Evolutionary conservation across 208 protist genomes (phyloP), one percentile per base, ranked within the genome.

Genomic region (Wallacemonas rigidus): DNA sequence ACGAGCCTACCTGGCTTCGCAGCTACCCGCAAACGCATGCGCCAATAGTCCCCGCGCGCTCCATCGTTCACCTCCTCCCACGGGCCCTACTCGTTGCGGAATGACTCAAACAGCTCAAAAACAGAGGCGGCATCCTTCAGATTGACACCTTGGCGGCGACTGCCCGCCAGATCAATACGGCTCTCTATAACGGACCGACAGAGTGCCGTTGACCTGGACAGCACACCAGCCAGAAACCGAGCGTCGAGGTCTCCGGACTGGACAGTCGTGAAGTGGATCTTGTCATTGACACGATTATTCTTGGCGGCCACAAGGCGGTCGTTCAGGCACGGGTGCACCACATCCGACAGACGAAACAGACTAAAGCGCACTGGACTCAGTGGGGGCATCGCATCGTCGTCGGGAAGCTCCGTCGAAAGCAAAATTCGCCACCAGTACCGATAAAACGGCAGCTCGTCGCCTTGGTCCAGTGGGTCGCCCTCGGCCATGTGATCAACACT

Each of bases 261-360:
- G 38, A 87, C 70, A 44, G 48, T 2, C 12, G 73, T 80, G 35
- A 80, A 12, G 40, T 77, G 75, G 50, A 81, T 14, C 40, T 61
- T 57, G 56, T 85, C 76, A 40, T 81, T 69, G 39, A 90, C 64
- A 40, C 75, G 65, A 69, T 88, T 89, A 69, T 90, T 93, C 75
- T 87, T 88, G 15, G 83, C 80, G 14, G 80, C 79, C 9, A 81
- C 67, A 0, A 90, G 6, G 44, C 77, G 78, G 39, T 88, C 76
- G 58, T 90, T 83, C 62, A 89, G 79, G 48, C 69, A 79, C 1
- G 85, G 85, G 54, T 85, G 87, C n/a, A 90, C 85, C 41, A 93
- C 71, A 69, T 93, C 85, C 36, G 73, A 77, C 26, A 87, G 56
- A 1, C 85, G 82, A 58, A 93, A 89, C 3, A 93, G 72, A 0